phyloP scores from a whole-genome alignment of 2,329 filamentous ascomycete species.

The Aspergillus viridinutans region DNA sequence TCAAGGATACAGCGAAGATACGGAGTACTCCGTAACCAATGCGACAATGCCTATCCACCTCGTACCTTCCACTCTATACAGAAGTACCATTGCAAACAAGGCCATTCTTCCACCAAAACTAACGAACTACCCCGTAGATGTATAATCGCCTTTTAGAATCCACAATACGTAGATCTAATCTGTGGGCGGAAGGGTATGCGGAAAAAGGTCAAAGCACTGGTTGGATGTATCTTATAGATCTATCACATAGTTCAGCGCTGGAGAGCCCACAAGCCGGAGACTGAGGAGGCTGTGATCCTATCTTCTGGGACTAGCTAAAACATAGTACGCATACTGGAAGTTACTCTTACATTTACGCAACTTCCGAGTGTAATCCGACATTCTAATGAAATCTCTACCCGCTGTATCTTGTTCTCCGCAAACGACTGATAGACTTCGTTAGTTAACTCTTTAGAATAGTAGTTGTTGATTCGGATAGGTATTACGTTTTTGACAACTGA shows the following conservation, averaged over 20 bases:
- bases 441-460: background rate
- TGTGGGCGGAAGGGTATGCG: background rate
- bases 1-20: no score
- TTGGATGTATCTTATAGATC: slow-evolving; percentile 12
- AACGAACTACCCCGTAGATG: background rate
- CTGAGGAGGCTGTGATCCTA: background rate
- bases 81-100: background rate
- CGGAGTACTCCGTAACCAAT: no score
- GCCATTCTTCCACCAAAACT: background rate
- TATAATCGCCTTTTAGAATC: background rate
- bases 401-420: background rate
- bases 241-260: slow-evolving; percentile 11
- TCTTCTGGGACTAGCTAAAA: background rate
- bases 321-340: background rate
- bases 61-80: no score
- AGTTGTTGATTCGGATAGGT: background rate
- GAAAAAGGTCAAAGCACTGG: background rate
- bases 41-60: no score
- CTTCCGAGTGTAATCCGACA: background rate
- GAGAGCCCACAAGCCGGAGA: background rate
- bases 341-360: background rate
- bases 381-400: background rate
- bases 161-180: background rate
- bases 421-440: background rate
- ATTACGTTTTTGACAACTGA: background rate